Evolutionary conservation across 306 rosid species (phyloP).

Genomic region (Ziziphus jujuba): DNA sequence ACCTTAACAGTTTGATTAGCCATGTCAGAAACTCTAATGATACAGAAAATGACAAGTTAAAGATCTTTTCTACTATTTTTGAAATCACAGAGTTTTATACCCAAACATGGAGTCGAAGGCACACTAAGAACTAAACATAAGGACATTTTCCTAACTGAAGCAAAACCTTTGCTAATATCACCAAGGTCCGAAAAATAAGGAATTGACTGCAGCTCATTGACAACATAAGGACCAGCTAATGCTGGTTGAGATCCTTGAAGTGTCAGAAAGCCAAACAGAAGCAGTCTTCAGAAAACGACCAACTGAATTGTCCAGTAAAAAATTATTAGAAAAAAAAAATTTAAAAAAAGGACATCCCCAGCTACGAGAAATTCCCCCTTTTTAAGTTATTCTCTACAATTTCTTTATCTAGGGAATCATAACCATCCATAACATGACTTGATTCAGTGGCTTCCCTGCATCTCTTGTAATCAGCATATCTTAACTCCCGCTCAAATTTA

Average conservation of each 20-base stretch:
- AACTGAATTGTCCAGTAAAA: slow-evolving; percentile 29
- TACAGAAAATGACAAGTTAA: slow-evolving; percentile 14
- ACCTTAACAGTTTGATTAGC: too few relatives aligned
- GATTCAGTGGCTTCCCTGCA: slow-evolving; percentile 19
- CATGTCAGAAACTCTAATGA: slow-evolving; percentile 10
- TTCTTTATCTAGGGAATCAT: slow-evolving; percentile 16
- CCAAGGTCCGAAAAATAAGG: slow-evolving; percentile 62
- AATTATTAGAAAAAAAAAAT: too few relatives aligned
- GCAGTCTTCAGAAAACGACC: slow-evolving; percentile 49
- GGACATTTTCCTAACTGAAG: slow-evolving; percentile 99
- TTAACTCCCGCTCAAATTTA: slow-evolving; percentile 37
- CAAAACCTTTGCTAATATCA: slow-evolving; percentile 92
- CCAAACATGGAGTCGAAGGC: slow-evolving; percentile 3
- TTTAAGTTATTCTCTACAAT: too few relatives aligned
- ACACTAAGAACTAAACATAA: slow-evolving; percentile 20
- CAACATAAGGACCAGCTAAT: slow-evolving; percentile 54
- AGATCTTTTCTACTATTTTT: slow-evolving; percentile 5
- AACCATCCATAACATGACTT: slow-evolving; percentile 12
- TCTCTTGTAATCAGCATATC: slow-evolving; percentile 21
- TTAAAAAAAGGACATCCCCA: too few relatives aligned
- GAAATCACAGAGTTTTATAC: slow-evolving; percentile 1
- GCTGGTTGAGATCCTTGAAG: slow-evolving; percentile 70
- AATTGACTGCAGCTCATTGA: slow-evolving; percentile 44
- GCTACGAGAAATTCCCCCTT: slow-evolving; percentile 19
- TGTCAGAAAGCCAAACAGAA: slow-evolving; percentile 58